These are phyloP conservation scores for Coleophoma cylindrospora DNA, from an alignment of 2,329 filamentous ascomycete species.

Conservation along the genomic window DNA sequence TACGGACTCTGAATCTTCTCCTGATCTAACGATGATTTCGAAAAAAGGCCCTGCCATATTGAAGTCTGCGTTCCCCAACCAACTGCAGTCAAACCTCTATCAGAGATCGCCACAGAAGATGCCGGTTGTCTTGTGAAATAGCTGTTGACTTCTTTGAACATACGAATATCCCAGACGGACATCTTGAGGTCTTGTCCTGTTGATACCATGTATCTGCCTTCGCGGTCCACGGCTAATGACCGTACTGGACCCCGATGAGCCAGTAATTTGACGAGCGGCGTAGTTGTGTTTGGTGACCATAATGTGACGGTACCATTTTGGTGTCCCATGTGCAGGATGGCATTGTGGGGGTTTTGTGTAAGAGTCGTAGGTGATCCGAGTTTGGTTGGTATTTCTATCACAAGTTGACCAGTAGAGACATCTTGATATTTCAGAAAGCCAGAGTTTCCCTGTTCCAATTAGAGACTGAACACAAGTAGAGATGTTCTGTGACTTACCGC, in stretches of 20 bases:
- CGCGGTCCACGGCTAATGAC: conserved; percentile 77
- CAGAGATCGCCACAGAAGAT: conserved; percentile 80
- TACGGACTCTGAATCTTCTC: conserved; percentile 83
- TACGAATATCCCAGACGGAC: conserved; percentile 94
- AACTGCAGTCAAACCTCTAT: conserved; percentile 81
- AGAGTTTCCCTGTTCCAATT: conserved; percentile 56
- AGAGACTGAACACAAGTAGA: neutral
- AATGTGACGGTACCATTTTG: conserved; percentile 92
- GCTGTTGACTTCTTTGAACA: conserved; percentile 86
- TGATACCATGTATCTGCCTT: conserved; percentile 93
- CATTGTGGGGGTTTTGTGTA: conserved; percentile 87
- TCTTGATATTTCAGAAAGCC: conserved; percentile 93
- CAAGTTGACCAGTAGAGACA: conserved; percentile 84
- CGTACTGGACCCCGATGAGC: conserved; percentile 87
- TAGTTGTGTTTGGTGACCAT: conserved; percentile 89
- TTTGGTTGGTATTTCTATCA: conserved; percentile 80
- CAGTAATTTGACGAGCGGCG: conserved; percentile 84
- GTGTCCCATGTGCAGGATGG: conserved; percentile 85
- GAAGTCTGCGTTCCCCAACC: conserved; percentile 87
- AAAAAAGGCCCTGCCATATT: conserved; percentile 87
- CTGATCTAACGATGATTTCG: conserved; percentile 65
- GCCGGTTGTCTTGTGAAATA: conserved; percentile 83
- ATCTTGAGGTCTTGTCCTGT: conserved; percentile 86
- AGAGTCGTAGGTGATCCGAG: conserved; percentile 80
- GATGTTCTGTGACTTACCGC: conserved; percentile 49